phyloP scores from a whole-genome alignment of 2,329 filamentous ascomycete genomes.

The Aspergillus felis region DNA sequence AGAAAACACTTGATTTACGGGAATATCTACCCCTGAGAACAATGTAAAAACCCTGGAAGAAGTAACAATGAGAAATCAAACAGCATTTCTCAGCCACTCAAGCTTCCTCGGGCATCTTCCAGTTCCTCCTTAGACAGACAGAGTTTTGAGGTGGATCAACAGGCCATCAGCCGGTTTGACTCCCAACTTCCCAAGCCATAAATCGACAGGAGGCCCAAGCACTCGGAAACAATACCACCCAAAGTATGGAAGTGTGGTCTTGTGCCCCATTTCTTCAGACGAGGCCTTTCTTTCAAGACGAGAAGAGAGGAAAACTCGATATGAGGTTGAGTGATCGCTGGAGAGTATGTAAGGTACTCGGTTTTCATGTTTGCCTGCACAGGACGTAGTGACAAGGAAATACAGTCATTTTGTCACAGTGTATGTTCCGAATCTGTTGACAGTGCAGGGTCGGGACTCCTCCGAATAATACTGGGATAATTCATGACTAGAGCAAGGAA shows the following conservation, averaged over 20 bases:
- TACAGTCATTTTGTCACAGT: neutral
- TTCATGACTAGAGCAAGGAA: neutral
- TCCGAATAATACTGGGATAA: neutral
- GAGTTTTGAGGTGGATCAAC: neutral
- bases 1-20: neutral
- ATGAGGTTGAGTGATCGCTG: neutral
- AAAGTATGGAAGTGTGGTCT: conserved; percentile 3
- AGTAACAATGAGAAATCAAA: neutral
- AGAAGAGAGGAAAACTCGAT: neutral
- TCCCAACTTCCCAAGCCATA: neutral
- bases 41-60: neutral
- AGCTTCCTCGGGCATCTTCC: neutral
- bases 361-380: too few relatives aligned
- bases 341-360: neutral
- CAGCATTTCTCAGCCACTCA: neutral
- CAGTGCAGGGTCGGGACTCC: neutral
- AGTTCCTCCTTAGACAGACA: neutral
- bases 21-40: neutral
- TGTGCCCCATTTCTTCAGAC: neutral
- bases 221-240: conserved; percentile 14
- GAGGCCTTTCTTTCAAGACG: neutral
- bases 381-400: too few relatives aligned
- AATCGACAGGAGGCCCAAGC: conserved; percentile 14
- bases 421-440: neutral
- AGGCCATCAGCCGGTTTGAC: neutral